phyloP scores from a whole-genome alignment of 352 stramenopile species.

The Phytophthora boehmeriae region DNA sequence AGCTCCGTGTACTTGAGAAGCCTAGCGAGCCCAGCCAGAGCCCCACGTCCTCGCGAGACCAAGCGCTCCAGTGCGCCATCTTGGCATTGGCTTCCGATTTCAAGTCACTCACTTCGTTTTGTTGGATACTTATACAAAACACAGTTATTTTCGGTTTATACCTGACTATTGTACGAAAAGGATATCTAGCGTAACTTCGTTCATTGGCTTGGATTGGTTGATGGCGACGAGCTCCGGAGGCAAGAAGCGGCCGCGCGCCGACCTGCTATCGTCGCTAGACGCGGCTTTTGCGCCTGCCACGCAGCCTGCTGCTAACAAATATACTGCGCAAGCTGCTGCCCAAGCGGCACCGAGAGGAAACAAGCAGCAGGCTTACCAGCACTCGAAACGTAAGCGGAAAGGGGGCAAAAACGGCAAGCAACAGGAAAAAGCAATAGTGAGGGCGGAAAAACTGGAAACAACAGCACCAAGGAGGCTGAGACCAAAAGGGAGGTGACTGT shows the following conservation, averaged over 20 bases:
- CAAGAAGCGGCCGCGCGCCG: slow-evolving; percentile 73
- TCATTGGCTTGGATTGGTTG: slow-evolving; percentile 9
- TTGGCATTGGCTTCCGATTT: slow-evolving; percentile 17
- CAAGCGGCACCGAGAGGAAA: slow-evolving; percentile 37
- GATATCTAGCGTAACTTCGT: neutral
- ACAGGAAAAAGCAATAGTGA: slow-evolving; percentile 13
- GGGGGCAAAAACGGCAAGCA: slow-evolving; percentile 20
- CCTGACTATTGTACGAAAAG: no score
- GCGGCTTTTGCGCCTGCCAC: slow-evolving; percentile 57
- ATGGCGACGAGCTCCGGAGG: slow-evolving; percentile 27
- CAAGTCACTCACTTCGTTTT: slow-evolving; percentile 2
- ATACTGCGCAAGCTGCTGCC: slow-evolving; percentile 63
- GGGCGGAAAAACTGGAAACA: slow-evolving; percentile 6
- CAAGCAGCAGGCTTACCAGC: slow-evolving; percentile 73
- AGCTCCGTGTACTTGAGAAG: slow-evolving; percentile 41
- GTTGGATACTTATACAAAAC: slow-evolving; percentile 15
- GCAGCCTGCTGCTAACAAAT: slow-evolving; percentile 58
- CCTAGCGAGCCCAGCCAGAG: slow-evolving; percentile 38
- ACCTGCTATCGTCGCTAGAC: slow-evolving; percentile 81
- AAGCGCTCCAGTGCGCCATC: slow-evolving; percentile 41
- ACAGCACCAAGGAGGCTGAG: slow-evolving; percentile 6
- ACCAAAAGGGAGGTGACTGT: slow-evolving; percentile 15
- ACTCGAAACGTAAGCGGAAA: slow-evolving; percentile 67
- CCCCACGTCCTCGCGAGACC: slow-evolving; percentile 44
- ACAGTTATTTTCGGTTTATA: neutral